Conservation (phyloP, 1,284 basidiomycete species). For the Hemileia vastatrix region DNA sequence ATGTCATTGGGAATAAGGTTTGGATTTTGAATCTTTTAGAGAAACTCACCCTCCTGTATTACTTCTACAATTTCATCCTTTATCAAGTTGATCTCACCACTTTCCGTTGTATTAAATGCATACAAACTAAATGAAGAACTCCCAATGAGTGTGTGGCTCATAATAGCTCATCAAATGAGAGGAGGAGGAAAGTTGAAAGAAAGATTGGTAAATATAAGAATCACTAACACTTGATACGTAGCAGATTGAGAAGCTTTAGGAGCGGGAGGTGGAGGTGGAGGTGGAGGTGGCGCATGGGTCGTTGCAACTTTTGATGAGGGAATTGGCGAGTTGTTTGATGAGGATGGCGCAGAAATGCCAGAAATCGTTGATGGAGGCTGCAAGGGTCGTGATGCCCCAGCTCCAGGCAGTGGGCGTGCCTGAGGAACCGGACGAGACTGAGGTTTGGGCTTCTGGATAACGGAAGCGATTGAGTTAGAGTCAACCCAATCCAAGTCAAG, state of each 20-base stretch:
- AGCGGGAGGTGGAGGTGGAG: slow-evolving; percentile 52
- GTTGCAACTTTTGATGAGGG: slow-evolving; percentile 5
- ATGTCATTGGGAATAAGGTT: no score
- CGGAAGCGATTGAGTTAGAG: slow-evolving; percentile 41
- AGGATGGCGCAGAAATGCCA: slow-evolving; percentile 24
- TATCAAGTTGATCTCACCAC: slow-evolving; percentile 76
- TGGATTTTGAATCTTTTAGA: no score
- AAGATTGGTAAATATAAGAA: not conserved
- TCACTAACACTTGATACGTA: slow-evolving; percentile 5
- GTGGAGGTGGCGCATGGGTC: slow-evolving; percentile 49
- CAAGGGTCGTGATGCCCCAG: slow-evolving; percentile 16
- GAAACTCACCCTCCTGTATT: slow-evolving; percentile 64
- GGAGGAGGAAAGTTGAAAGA: not conserved
- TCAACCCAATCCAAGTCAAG: not conserved
- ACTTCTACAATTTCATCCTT: slow-evolving; percentile 91
- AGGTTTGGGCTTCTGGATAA: slow-evolving; percentile 28
- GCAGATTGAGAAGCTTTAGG: slow-evolving; percentile 49
- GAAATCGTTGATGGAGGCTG: slow-evolving; percentile 28
- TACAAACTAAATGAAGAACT: slow-evolving; percentile 52
- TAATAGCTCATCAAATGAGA: not conserved
- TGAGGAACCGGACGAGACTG: slow-evolving; percentile 32
- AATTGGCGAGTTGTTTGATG: slow-evolving; percentile 19
- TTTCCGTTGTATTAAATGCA: slow-evolving; percentile 70
- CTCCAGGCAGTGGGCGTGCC: slow-evolving; percentile 38
- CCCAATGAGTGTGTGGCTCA: not conserved